These are phyloP conservation scores for Termitomyces sp. DNA, from an alignment of 768 basidiomycete species.

Conservation along the genomic window DNA sequence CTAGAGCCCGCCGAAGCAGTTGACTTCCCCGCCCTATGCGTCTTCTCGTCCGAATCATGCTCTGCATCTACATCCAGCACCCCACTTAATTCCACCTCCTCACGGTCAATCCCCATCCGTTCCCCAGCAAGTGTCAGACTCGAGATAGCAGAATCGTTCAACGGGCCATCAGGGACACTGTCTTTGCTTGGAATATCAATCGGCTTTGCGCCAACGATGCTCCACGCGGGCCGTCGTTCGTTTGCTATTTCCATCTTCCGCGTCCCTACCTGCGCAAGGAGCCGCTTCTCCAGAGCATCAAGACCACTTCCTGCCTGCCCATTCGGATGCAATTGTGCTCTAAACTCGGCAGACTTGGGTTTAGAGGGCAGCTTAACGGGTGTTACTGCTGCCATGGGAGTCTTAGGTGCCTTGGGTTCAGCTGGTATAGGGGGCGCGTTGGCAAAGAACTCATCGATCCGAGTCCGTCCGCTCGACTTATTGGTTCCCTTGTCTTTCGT, in stretches of 20 bases:
- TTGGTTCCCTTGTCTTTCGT: slow-evolving; percentile 28
- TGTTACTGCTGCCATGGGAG: slow-evolving; percentile 45
- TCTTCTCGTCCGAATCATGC: slow-evolving; percentile 40
- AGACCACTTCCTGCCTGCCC: slow-evolving; percentile 51
- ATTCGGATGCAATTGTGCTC: slow-evolving; percentile 13
- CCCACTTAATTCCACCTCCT: slow-evolving; percentile 26
- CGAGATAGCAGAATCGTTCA: slow-evolving; percentile 55
- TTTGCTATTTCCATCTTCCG: slow-evolving; percentile 38
- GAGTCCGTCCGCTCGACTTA: slow-evolving; percentile 19
- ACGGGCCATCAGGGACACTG: slow-evolving; percentile 32
- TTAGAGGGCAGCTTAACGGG: slow-evolving; percentile 28
- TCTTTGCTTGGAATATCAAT: slow-evolving; percentile 36
- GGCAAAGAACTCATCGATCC: slow-evolving; percentile 30
- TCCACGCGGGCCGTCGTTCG: slow-evolving; percentile 30
- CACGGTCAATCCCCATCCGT: slow-evolving; percentile 21
- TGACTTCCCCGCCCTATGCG: slow-evolving; percentile 35
- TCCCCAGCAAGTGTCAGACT: slow-evolving; percentile 48
- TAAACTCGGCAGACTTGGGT: slow-evolving; percentile 11
- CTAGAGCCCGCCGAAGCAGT: slow-evolving; percentile 26
- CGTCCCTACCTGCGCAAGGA: slow-evolving; percentile 75
- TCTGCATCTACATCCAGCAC: slow-evolving; percentile 23
- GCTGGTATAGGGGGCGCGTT: neutral
- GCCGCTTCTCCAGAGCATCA: slow-evolving; percentile 68
- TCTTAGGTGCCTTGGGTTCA: slow-evolving; percentile 39
- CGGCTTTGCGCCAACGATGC: slow-evolving; percentile 28